Conservation (phyloP, 106 monocot genomes). For the Dioscorea alata region DNA sequence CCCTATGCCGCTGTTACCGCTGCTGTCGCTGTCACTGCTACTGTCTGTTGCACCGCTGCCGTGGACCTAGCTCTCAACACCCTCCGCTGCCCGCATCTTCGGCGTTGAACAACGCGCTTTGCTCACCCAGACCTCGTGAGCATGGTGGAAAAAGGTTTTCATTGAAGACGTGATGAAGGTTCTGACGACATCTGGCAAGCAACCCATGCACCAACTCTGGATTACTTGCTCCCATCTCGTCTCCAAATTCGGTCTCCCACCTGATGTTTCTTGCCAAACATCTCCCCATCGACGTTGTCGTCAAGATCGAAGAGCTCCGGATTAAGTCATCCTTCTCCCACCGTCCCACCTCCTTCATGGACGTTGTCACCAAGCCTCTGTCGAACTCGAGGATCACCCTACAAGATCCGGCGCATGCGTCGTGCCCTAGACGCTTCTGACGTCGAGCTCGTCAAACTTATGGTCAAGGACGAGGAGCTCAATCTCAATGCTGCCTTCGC, state of each 20-base stretch:
- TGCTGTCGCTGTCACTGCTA: no score
- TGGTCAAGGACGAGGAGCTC: conserved; percentile 94
- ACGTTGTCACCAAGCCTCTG: conserved; percentile 8
- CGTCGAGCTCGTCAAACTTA: conserved; percentile 90
- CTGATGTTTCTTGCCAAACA: conserved; percentile 90
- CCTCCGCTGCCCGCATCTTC: conserved; percentile 31
- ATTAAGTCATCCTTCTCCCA: conserved; percentile 57
- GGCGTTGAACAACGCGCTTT: conserved; percentile 40
- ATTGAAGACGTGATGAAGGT: conserved; percentile 98
- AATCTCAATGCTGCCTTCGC: conserved; percentile 89
- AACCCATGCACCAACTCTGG: conserved; percentile 90
- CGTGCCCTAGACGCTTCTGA: conserved; percentile 89
- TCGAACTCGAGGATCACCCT: conserved; percentile 64
- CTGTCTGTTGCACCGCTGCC: conserved; percentile 1
- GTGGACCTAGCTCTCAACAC: conserved; percentile 92
- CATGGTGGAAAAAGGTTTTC: conserved; percentile 90
- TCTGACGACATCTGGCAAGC: conserved; percentile 73
- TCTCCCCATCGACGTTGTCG: conserved; percentile 88
- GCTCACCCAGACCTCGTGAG: conserved; percentile 68
- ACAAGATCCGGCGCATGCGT: conserved; percentile 95
- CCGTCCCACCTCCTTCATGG: conserved; percentile 30
- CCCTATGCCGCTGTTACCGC: no score
- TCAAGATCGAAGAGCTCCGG: no score
- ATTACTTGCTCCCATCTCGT: conserved; percentile 84
- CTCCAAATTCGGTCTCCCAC: conserved; percentile 86